These are phyloP conservation scores for Leccinellum rugosiceps DNA, from an alignment of 768 basidiomycete genomes.

Conservation along the genomic window DNA sequence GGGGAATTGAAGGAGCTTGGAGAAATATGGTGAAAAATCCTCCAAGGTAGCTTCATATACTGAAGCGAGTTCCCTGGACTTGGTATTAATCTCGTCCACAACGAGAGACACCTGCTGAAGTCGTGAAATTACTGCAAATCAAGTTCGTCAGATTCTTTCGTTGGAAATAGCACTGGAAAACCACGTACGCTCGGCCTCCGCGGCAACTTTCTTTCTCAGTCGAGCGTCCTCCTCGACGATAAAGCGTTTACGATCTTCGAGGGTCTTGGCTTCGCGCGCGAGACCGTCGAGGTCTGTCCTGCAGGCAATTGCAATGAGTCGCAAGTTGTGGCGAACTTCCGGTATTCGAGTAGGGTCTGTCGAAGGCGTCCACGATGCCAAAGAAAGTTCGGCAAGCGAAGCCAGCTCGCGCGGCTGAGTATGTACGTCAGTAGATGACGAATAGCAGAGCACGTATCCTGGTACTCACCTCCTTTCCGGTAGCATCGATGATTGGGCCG, in stretches of 20 bases:
- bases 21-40: constrained; percentile 68
- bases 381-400: constrained; percentile 74
- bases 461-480: constrained; percentile 78
- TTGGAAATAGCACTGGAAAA: not conserved
- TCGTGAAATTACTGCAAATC: constrained; percentile 63
- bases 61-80: constrained; percentile 61
- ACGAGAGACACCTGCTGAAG: constrained; percentile 76
- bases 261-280: constrained; percentile 82
- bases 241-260: constrained; percentile 77
- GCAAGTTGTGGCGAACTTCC: constrained; percentile 94
- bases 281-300: constrained; percentile 85
- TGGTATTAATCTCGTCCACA: constrained; percentile 63
- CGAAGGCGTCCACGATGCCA: constrained; percentile 81
- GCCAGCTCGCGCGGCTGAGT: constrained; percentile 80
- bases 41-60: constrained; percentile 72
- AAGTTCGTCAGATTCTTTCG: constrained; percentile 4
- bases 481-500: constrained; percentile 92
- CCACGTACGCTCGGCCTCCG: constrained; percentile 72
- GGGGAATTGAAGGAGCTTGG: constrained; percentile 68
- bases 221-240: constrained; percentile 67
- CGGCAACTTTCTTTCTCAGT: constrained; percentile 63
- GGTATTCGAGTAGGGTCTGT: constrained; percentile 87
- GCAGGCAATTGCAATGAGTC: constrained; percentile 79
- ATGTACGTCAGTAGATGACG: constrained; percentile 6
- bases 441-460: not conserved